Conservation (phyloP, 2,329 filamentous ascomycete species). For the Pseudocercospora fuligena region DNA sequence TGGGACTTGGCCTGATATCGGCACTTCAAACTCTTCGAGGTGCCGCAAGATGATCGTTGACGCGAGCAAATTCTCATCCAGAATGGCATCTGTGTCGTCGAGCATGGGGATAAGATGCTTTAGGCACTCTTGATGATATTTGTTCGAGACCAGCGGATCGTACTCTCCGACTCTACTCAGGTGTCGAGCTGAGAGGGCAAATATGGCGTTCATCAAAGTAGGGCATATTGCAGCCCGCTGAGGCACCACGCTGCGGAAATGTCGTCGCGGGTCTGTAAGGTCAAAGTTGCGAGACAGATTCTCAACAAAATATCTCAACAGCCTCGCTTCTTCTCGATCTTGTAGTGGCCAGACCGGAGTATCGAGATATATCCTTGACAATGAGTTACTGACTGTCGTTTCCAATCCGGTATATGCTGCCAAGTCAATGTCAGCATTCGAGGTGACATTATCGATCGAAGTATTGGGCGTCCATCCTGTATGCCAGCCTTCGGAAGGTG, state of each 20-base stretch:
- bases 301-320: conserved; percentile 42
- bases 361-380: conserved; percentile 38
- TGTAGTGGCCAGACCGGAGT: conserved; percentile 38
- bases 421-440: conserved; percentile 19
- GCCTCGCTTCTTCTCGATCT: conserved; percentile 37
- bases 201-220: conserved; percentile 61
- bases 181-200: conserved; percentile 61
- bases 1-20: conserved; percentile 32
- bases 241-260: conserved; percentile 62
- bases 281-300: conserved; percentile 39
- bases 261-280: conserved; percentile 43
- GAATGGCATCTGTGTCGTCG: conserved; percentile 46
- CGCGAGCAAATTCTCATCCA: conserved; percentile 59
- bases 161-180: conserved; percentile 56
- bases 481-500: conserved; percentile 30
- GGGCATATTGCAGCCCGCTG: conserved; percentile 57
- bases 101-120: conserved; percentile 56
- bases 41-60: conserved; percentile 63
- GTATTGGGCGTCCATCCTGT: conserved; percentile 31
- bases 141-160: conserved; percentile 56
- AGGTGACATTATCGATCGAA: conserved; percentile 18
- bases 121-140: conserved; percentile 61
- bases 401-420: conserved; percentile 26
- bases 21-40: conserved; percentile 60
- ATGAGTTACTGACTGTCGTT: conserved; percentile 28